phyloP scores from a whole-genome alignment of 1,139 yeast genomes.

The Pichia sp. region DNA sequence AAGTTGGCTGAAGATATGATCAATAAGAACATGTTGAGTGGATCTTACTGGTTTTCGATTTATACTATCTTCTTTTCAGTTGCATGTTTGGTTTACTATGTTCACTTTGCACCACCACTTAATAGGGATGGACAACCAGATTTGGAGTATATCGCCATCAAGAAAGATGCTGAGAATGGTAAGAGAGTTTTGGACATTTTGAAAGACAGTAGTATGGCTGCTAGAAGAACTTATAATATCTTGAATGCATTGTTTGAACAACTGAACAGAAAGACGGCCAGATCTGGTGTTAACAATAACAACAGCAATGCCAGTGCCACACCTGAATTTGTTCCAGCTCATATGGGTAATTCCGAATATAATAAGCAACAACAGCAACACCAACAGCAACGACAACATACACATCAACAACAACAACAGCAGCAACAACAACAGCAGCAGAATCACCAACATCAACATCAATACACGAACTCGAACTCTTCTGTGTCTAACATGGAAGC shows the following conservation, averaged over 20 bases:
- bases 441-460: conserved; percentile 11
- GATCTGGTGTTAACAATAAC: conserved; percentile 23
- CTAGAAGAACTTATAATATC: conserved; percentile 75
- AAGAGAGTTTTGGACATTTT: conserved; percentile 68
- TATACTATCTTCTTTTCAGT: conserved; percentile 92
- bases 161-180: conserved; percentile 79
- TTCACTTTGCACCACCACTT: conserved; percentile 60
- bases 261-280: conserved; percentile 65
- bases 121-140: conserved; percentile 50
- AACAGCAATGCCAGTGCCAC: conserved; percentile 9
- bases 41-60: conserved; percentile 92
- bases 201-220: conserved; percentile 75
- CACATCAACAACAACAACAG: too few species aligned
- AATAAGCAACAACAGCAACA: conserved; percentile 12
- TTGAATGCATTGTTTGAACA: conserved; percentile 81
- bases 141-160: conserved; percentile 57
- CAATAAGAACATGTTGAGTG: conserved; percentile 68
- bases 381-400: background rate
- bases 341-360: conserved; percentile 27
- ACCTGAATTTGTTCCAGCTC: conserved; percentile 28
- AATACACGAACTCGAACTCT: background rate
- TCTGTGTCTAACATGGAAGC: background rate
- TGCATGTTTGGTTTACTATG: conserved; percentile 82
- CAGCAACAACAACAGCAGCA: background rate
- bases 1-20: conserved; percentile 83